Percentiles rank a stretch among this genome's conserved stretches.
Evolutionary conservation across 257 asterid genomes (phyloP).

Genomic region (Ophiorrhiza pumila): DNA sequence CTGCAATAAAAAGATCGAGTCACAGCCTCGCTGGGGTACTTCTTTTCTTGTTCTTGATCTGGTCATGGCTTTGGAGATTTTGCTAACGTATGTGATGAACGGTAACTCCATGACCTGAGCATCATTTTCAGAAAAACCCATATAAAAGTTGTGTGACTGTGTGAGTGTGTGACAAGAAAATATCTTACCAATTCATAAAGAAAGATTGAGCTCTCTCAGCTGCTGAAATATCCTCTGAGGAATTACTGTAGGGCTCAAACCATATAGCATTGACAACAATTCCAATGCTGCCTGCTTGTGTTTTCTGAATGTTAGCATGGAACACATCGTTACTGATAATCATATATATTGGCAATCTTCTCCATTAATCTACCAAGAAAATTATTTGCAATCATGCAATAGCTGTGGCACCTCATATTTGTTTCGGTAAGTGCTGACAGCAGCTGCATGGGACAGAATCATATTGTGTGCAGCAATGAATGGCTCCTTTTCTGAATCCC

Average conservation of each 20-base stretch:
- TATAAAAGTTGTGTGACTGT: too few relatives aligned
- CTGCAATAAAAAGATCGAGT: conserved; percentile 23
- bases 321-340: not conserved
- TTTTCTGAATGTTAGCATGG: conserved; percentile 27
- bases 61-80: not conserved
- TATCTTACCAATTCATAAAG: conserved; percentile 44
- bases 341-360: not conserved
- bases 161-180: not conserved
- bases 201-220: conserved; percentile 63
- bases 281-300: conserved; percentile 54
- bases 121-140: not conserved
- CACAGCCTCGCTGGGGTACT: not conserved
- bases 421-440: conserved; percentile 39
- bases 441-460: conserved; percentile 55
- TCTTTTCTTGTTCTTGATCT: not conserved
- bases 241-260: conserved; percentile 51
- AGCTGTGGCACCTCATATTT: conserved; percentile 41
- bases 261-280: conserved; percentile 45
- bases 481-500: conserved; percentile 55
- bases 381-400: not conserved
- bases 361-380: not conserved
- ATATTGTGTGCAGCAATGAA: conserved; percentile 65
- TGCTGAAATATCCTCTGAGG: conserved; percentile 48
- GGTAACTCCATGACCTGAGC: not conserved
- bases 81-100: not conserved